Conservation (phyloP, 2,329 filamentous ascomycete genomes). For the Venturia asperata region DNA sequence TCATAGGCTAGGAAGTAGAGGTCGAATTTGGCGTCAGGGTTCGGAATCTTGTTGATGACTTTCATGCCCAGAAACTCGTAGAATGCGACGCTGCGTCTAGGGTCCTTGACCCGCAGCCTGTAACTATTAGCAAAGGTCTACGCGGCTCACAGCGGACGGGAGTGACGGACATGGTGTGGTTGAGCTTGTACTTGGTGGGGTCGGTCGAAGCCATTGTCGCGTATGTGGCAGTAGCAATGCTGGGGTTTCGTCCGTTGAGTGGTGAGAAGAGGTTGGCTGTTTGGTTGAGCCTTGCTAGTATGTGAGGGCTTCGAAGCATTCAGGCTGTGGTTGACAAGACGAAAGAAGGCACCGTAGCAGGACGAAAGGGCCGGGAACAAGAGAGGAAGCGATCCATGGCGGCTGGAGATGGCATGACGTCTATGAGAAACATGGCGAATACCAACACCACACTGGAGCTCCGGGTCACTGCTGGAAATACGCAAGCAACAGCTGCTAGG, state of each 20-base stretch:
- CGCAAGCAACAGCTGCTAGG: too few species aligned
- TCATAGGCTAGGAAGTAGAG: constrained; percentile 95
- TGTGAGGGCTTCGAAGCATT: neutral
- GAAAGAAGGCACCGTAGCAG: neutral
- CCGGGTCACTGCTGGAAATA: neutral
- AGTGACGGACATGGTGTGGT: constrained; percentile 46
- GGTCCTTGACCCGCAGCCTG: constrained; percentile 92
- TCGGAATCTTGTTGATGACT: constrained; percentile 70
- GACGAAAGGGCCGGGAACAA: neutral
- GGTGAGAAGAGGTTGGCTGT: constrained; percentile 1
- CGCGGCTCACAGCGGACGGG: constrained; percentile 18
- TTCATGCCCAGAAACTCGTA: constrained; percentile 82
- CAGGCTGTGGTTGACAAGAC: neutral
- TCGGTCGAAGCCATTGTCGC: constrained; percentile 44
- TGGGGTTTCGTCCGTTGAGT: neutral
- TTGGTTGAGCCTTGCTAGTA: neutral
- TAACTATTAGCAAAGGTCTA: neutral
- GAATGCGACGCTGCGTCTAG: constrained; percentile 75
- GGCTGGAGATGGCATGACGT: constrained; percentile 1
- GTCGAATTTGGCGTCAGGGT: constrained; percentile 85
- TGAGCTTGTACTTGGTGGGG: constrained; percentile 57
- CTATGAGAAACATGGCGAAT: neutral
- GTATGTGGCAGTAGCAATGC: neutral
- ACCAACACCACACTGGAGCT: neutral
- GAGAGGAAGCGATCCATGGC: neutral